Base-by-base conservation (phyloP, 108 stramenopile species). In the Fragilaria radians region DNA sequence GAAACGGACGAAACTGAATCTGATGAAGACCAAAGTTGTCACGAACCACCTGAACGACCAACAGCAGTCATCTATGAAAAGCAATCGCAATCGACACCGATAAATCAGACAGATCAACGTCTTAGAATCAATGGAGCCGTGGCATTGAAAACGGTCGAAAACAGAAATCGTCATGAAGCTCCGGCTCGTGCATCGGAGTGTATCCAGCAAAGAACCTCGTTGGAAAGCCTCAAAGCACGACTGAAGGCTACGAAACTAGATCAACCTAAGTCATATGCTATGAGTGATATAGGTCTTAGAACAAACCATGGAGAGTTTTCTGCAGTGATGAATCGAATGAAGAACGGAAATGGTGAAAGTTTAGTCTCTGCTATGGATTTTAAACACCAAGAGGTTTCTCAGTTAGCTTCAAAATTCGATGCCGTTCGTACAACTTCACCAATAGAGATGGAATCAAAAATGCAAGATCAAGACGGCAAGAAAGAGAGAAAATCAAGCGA, bases 221-320 rank as follows among this genome's bases (percentile, higher is more conserved):
- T 65, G 32, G 63, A 50, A 2, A 65, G 63, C 55, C 29, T 65
- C 11, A 29, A 47, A 32, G 48, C 28, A 58, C 3, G 51, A 26
- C 0, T 59, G 22, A 66, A 50, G 36, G 26, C 65, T 3, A 5
- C 65, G 5, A 1, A 5, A 4, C 0, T 5, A 3, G 31, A 31
- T 3, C 32, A 36, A 45, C 48, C 36, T 2, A 42, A 42, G 14
- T 11, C 36, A 42, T 42, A 42, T 42, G 42, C 73, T 1, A 68
- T 64, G 1, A 64, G 62, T 28, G 73, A 68, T 2, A 59, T 19
- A 18, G 62, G 73, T 17, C 49, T 34, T 32, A 50, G 32, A 9
- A 27, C 29, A 21, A 46, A 28, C 17, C 23, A 59, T 0, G 27
- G 46, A 3, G 32, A 46, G 0, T 51, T 52, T 11, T 31, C 59